Evolutionary conservation across 495 filamentous ascomycete species (phyloP).

Genomic region (Lasiosphaeriaceae sp.): DNA sequence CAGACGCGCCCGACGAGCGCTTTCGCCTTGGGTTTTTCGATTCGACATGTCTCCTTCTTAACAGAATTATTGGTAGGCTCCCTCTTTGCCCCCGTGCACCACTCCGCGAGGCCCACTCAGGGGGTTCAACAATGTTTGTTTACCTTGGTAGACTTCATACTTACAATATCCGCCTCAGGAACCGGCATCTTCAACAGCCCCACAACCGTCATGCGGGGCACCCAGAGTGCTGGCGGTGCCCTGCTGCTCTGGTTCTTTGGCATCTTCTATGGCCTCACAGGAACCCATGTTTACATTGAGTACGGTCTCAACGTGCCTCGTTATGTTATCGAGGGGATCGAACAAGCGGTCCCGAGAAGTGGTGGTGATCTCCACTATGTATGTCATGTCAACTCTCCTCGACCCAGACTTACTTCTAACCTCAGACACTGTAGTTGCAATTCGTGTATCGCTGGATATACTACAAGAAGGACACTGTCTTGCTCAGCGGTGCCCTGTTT

Average conservation of each 20-base stretch:
- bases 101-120: too few relatives aligned
- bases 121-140: neutral
- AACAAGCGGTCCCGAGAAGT: conserved; percentile 38
- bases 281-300: conserved; percentile 37
- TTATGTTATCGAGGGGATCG: conserved; percentile 24
- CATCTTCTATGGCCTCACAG: conserved; percentile 32
- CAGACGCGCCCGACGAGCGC: conserved; percentile 20
- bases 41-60: conserved; percentile 21
- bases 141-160: too few relatives aligned
- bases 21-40: conserved; percentile 23
- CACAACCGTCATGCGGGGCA: conserved; percentile 29
- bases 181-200: conserved; percentile 39
- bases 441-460: conserved; percentile 29
- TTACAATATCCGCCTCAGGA: neutral
- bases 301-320: conserved; percentile 44
- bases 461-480: conserved; percentile 16
- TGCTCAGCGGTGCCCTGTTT: conserved; percentile 42
- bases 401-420: neutral
- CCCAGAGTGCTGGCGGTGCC: conserved; percentile 33
- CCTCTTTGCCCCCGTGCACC: neutral
- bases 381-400: conserved; percentile 10
- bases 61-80: conserved; percentile 25
- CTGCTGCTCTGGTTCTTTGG: conserved; percentile 38
- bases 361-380: conserved; percentile 54
- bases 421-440: conserved; percentile 33